Evolutionary conservation across 1,284 basidiomycete genomes (phyloP), one percentile per base, ranked within the genome.

Genomic region (Puccinia sorghi): DNA sequence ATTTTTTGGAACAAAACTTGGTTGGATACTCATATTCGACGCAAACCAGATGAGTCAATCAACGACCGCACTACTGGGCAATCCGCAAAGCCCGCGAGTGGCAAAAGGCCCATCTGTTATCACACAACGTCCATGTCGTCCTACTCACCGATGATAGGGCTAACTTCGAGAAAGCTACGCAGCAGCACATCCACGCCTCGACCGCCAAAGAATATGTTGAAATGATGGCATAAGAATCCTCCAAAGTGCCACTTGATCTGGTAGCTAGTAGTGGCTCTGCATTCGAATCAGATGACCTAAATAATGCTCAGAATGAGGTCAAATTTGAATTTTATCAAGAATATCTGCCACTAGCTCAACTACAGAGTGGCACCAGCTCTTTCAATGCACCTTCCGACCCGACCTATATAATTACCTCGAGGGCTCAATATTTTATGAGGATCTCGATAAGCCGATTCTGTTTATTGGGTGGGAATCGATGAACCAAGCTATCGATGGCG

Each of bases 371-470:
- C 1, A 87, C 0, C 87, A 91, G 70, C 88, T 95, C 12, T 88
- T 94, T 82, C 92, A 96, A 85, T 97, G 97, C 0, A 91, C 94
- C 84, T 99, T 97, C 86, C 95, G 93, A 83, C 93, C 95, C 5
- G 97, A 93, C 82, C 90, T 91, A 80, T 99, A 93, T 87, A 99
- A 99, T 84, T 99, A 96, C 83, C 88, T 98, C 8, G 94, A 97
- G 87, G 96, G 93, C 1, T 92, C 88, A 63, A 94, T 98, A 17
- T 88, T 89, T 4, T 90, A 91, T 0, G 88, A 90, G 0, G 88
- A 88, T 0, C 91, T 92, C 81, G 86, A 87, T 20, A 93, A 92
- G 82, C 91, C 93, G 0, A 88, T 99, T 12, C 87, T 99, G 9
- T 87, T 99, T 1, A 88, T 93, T 25, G 95, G 96, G 0, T 88